These are phyloP conservation scores for Collybiopsis luxurians DNA, from an alignment of 768 basidiomycete species.

Conservation along the genomic window DNA sequence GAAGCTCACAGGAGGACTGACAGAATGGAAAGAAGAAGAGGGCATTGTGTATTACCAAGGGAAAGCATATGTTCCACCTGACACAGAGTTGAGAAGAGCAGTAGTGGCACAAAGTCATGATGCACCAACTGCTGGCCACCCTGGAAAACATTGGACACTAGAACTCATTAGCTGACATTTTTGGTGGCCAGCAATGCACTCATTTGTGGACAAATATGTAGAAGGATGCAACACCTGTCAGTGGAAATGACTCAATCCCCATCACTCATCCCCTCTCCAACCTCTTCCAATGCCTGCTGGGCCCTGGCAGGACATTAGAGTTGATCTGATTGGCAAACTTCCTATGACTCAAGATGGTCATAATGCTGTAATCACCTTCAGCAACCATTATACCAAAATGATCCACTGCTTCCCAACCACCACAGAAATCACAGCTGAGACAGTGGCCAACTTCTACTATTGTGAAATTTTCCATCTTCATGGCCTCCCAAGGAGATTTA, in stretches of 20 bases:
- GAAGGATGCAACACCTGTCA: slow-evolving; percentile 22
- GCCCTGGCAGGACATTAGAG: slow-evolving; percentile 18
- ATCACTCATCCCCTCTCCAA: background rate
- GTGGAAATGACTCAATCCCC: background rate
- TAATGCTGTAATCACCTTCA: slow-evolving; percentile 18
- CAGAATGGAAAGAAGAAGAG: background rate
- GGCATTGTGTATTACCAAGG: background rate
- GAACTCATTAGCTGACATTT: slow-evolving; percentile 19
- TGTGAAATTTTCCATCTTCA: too few relatives aligned
- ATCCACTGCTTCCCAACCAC: slow-evolving; percentile 13
- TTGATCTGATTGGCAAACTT: slow-evolving; percentile 21
- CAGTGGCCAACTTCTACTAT: too few relatives aligned
- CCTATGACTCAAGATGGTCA: slow-evolving; percentile 13
- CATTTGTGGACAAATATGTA: slow-evolving; percentile 22
- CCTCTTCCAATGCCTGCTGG: background rate
- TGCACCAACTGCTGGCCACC: slow-evolving; percentile 22
- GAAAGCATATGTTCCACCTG: slow-evolving; percentile 14
- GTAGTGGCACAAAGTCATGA: slow-evolving; percentile 22
- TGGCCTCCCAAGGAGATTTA: too few relatives aligned
- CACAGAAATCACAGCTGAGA: too few relatives aligned
- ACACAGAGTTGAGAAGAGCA: slow-evolving; percentile 9
- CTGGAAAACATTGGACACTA: slow-evolving; percentile 20
- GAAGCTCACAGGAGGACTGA: background rate
- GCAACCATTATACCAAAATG: slow-evolving; percentile 28
- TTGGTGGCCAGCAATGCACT: slow-evolving; percentile 19